Evolutionary conservation across 202 grass and related monocot genomes (phyloP).

Genomic region (Setaria viridis): DNA sequence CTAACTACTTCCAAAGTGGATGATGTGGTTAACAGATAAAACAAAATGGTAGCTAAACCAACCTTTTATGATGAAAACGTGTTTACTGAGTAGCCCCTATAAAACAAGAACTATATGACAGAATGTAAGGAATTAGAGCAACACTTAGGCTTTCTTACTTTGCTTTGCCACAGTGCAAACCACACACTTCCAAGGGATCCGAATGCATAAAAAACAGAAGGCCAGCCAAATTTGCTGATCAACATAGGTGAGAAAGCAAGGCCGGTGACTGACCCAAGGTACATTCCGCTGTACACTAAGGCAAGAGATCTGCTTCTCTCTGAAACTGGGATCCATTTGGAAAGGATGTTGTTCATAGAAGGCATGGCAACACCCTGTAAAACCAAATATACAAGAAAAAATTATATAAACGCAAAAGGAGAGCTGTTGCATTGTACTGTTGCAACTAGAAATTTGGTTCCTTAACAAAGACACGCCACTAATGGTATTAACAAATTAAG

Average conservation of each 20-base stretch:
- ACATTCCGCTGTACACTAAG: conserved; percentile 97
- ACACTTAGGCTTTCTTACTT: conserved; percentile 51
- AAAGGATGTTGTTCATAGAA: conserved; percentile 97
- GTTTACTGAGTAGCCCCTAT: background rate
- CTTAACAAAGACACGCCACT: background rate
- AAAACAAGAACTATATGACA: background rate
- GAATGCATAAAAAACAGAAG: conserved; percentile 96
- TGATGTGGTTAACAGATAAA: conserved; percentile 6
- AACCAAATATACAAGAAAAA: conserved; percentile 30
- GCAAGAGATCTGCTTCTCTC: conserved; percentile 98
- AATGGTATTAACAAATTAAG: background rate
- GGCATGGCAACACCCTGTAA: conserved; percentile 98
- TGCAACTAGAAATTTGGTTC: background rate
- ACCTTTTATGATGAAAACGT: background rate
- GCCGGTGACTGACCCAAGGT: conserved; percentile 95
- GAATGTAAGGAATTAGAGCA: background rate
- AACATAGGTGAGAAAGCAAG: conserved; percentile 85
- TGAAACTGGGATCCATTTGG: conserved; percentile 95
- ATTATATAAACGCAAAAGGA: conserved; percentile 14
- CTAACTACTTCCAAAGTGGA: conserved; percentile 13
- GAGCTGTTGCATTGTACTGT: background rate
- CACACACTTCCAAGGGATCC: conserved; percentile 94
- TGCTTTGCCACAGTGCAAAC: conserved; percentile 83
- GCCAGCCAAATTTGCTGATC: conserved; percentile 94
- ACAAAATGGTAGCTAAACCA: conserved; percentile 20